Evolutionary conservation across 495 filamentous ascomycete genomes (phyloP).

Genomic region (Aspergillus affinis): DNA sequence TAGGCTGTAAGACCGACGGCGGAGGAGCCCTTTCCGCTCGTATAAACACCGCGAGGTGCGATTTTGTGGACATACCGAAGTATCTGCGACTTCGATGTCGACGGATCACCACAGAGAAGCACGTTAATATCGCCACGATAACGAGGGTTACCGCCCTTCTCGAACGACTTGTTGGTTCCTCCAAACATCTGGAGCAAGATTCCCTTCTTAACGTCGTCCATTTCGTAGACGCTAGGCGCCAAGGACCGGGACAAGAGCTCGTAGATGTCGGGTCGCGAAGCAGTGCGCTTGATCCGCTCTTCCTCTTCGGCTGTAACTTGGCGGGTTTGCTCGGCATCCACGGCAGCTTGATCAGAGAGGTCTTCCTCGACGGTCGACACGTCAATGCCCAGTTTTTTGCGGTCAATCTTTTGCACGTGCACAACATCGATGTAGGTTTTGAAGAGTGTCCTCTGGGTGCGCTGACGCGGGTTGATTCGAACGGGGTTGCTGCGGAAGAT

Average conservation of each 20-base stretch:
- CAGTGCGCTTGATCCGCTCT: conserved; percentile 80
- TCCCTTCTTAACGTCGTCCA: conserved; percentile 99
- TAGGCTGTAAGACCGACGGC: conserved; percentile 99
- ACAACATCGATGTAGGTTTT: conserved; percentile 97
- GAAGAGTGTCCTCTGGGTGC: conserved; percentile 89
- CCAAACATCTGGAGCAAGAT: conserved; percentile 95
- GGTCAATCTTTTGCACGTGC: conserved; percentile 95
- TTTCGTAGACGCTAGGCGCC: conserved; percentile 93
- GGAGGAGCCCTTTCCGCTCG: conserved; percentile 94
- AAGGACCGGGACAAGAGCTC: conserved; percentile 89
- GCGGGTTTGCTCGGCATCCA: conserved; percentile 74
- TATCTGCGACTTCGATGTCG: conserved; percentile 92
- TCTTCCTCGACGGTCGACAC: conserved; percentile 86
- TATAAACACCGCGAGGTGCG: conserved; percentile 94
- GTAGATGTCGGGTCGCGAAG: conserved; percentile 83
- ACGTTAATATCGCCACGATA: conserved; percentile 98
- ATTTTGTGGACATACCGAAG: conserved; percentile 96
- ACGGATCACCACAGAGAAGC: conserved; percentile 93
- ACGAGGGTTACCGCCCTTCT: conserved; percentile 91
- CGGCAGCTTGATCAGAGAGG: conserved; percentile 69
- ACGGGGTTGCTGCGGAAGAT: conserved; percentile 95
- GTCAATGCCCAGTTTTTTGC: conserved; percentile 89
- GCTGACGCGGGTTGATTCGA: conserved; percentile 90
- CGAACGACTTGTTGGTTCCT: conserved; percentile 97
- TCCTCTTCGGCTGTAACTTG: conserved; percentile 90